Evolutionary conservation across 2,329 filamentous ascomycete genomes (phyloP), one percentile per base, ranked within the genome.

Genomic region (Aspergillus melleus): DNA sequence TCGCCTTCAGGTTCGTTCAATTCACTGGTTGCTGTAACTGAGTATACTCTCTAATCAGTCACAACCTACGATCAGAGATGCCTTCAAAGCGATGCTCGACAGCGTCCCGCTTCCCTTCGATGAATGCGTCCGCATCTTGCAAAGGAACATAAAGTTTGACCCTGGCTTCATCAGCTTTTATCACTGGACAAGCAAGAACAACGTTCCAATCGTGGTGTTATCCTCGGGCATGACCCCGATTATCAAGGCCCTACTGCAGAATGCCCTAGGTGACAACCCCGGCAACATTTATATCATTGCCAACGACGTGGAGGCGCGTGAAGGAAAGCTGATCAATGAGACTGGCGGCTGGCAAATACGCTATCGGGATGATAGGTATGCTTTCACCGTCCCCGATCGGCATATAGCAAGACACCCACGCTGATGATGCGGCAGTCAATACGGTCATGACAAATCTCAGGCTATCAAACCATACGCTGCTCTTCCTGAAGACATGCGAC

Each of bases 381-480:
- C 12, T 14, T 26, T 71, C 19, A 24, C 24, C 5, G 4, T 24
- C 26, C 10, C 20, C 16, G 52, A 29, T 10, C 39, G 3, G 12
- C 1, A 39, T 29, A 9, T 26, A 6, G 26, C 49, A 16, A 5
- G 24, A 10, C 16, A 55, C 59, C 55, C 19, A 63, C 19, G 20
- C 26, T 19, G 8, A 39, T 8, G 9, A 39, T 30, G 26, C 9
- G 30, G 11, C 9, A 90, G 89, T 72, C 83, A 87, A 58, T 95
- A 95, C 70, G 94, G 94, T 19, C 94, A 98, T 74, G 94, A 98
- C 82, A 98, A 98, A 86, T 92, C 88, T 22, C 82, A 93, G 55
- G 91, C 94, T 73, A 92, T 98, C 70, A 87, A 90, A 65, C 92
- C 91, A 55, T 98, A 97, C 78, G 74, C 74, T n/a, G 72, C 86